phyloP scores from a whole-genome alignment of 148 eudicot genomes.

The Fagopyrum tataricum region DNA sequence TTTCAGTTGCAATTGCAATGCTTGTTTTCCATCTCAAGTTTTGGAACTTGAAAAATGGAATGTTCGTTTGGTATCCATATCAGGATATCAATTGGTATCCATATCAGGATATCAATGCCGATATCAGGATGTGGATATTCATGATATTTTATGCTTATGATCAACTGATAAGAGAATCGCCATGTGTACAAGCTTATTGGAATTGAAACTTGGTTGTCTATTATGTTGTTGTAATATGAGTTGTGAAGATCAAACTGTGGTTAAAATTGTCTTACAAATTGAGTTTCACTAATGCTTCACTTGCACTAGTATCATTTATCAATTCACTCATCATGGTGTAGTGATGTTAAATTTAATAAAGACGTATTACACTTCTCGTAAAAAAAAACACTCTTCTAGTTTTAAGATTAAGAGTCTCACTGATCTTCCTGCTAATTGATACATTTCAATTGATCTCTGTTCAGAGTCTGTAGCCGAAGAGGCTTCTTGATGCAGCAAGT shows the following conservation, averaged over 20 bases:
- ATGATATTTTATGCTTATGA: not conserved
- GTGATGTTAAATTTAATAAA: no score
- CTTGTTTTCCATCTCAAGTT: not conserved
- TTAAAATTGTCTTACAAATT: not conserved
- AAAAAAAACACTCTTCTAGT: no score
- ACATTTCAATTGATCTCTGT: not conserved
- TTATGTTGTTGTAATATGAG: not conserved
- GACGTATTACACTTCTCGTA: no score
- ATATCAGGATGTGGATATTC: not conserved
- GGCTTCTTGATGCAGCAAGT: constrained; percentile 2
- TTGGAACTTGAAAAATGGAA: not conserved
- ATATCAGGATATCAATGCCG: no score
- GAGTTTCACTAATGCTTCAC: not conserved
- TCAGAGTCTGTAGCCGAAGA: not conserved
- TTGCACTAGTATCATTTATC: not conserved
- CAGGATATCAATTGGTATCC: no score
- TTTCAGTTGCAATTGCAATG: not conserved
- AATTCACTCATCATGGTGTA: not conserved
- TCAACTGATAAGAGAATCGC: not conserved
- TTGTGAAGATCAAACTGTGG: not conserved
- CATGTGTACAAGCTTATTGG: not conserved
- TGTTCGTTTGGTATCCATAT: no score
- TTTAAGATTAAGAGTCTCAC: not conserved
- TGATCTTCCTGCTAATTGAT: constrained; percentile 6
- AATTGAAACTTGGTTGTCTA: not conserved